phyloP scores from a whole-genome alignment of 179 eudicot species.

The Heliamphora pulchella region DNA sequence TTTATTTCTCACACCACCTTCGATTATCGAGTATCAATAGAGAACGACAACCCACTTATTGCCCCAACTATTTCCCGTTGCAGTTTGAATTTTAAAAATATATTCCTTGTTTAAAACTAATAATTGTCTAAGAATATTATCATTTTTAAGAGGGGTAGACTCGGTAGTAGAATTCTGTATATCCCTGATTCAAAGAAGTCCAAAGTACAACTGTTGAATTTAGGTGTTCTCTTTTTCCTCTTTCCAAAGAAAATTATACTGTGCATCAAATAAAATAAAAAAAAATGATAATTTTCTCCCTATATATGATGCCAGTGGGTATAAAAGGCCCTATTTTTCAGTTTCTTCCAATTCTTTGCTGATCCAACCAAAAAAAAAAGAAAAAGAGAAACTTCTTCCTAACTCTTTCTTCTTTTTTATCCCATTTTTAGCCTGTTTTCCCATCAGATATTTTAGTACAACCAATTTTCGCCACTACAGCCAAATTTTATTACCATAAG shows the following conservation, averaged over 20 bases:
- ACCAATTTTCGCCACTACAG: neutral
- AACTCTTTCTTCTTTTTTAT: too few relatives aligned
- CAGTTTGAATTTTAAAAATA: too few relatives aligned
- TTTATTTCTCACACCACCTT: too few relatives aligned
- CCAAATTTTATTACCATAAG: neutral
- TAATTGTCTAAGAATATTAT: too few relatives aligned
- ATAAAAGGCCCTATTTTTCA: neutral
- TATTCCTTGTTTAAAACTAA: too few relatives aligned
- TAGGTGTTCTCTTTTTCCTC: neutral
- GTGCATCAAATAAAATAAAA: neutral
- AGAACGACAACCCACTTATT: neutral
- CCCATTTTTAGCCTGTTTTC: too few relatives aligned
- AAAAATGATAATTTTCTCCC: neutral
- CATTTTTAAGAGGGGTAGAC: too few relatives aligned
- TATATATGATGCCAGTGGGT: neutral
- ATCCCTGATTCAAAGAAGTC: neutral
- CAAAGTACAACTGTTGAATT: neutral
- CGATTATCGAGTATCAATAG: too few relatives aligned
- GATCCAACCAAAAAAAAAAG: too few relatives aligned
- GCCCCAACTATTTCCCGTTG: neutral
- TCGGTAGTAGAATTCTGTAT: too few relatives aligned
- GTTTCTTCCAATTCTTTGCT: neutral
- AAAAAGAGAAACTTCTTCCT: too few relatives aligned
- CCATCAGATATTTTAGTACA: neutral
- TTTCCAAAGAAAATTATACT: neutral